phyloP scores from a whole-genome alignment of 257 asterid genomes.

The Jacaranda mimosifolia region DNA sequence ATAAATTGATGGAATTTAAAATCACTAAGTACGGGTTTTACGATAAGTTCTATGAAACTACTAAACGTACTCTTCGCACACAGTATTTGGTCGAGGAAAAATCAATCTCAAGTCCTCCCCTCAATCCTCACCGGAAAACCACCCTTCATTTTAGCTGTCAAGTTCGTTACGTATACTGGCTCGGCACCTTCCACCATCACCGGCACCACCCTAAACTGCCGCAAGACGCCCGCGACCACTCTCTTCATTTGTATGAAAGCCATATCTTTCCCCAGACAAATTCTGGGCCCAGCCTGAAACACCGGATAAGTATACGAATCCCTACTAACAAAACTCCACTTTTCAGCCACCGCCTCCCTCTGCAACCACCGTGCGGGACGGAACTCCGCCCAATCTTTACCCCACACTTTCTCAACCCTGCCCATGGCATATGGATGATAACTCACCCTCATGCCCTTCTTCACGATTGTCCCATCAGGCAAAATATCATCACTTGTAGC shows the following conservation, averaged over 20 bases:
- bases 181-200: conserved; percentile 31
- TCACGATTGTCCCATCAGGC: conserved; percentile 51
- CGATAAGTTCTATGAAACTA: too few relatives aligned
- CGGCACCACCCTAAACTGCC: conserved; percentile 42
- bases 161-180: conserved; percentile 24
- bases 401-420: conserved; percentile 45
- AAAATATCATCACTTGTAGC: conserved; percentile 46
- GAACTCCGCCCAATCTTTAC: conserved; percentile 44
- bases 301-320: conserved; percentile 39
- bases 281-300: conserved; percentile 49
- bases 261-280: conserved; percentile 49
- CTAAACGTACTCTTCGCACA: neutral
- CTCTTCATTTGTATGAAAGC: conserved; percentile 49
- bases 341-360: conserved; percentile 18
- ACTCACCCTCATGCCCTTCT: conserved; percentile 34
- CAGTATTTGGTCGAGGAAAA: too few relatives aligned
- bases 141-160: conserved; percentile 49
- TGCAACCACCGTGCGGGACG: conserved; percentile 45
- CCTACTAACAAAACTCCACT: conserved; percentile 12
- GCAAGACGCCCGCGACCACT: conserved; percentile 39
- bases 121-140: conserved; percentile 50
- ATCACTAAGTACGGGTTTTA: too few relatives aligned
- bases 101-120: conserved; percentile 21
- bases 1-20: too few relatives aligned
- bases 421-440: conserved; percentile 48